phyloP scores from a whole-genome alignment of 2,329 filamentous ascomycete species.

The Metarhizium guizhouense region DNA sequence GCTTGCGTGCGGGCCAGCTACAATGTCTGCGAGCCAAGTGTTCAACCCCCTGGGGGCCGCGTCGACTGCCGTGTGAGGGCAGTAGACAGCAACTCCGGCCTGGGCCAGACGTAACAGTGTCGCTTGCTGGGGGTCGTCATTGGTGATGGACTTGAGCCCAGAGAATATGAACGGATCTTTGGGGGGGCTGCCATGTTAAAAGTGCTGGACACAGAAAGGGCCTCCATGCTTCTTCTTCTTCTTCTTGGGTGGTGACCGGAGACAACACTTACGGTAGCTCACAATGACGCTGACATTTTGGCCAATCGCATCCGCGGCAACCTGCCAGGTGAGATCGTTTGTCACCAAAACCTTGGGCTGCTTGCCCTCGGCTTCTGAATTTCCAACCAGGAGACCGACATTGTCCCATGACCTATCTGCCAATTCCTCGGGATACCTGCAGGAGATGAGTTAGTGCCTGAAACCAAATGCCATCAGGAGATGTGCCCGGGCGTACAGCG shows the following conservation, averaged over 20 bases:
- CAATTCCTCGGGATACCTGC: constrained; percentile 77
- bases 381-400: constrained; percentile 66
- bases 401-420: constrained; percentile 94
- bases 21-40: constrained; percentile 86
- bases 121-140: constrained; percentile 76
- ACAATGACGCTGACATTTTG: constrained; percentile 71
- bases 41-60: constrained; percentile 77
- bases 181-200: neutral
- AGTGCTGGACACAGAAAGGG: neutral
- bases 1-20: constrained; percentile 46
- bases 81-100: constrained; percentile 89
- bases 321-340: constrained; percentile 81
- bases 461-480: neutral
- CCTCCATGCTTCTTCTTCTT: too few relatives aligned
- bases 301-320: constrained; percentile 81
- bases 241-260: too few relatives aligned
- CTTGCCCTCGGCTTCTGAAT: constrained; percentile 24
- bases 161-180: constrained; percentile 94
- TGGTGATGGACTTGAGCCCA: constrained; percentile 79
- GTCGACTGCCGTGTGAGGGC: constrained; percentile 90
- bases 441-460: neutral
- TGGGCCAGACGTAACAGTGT: constrained; percentile 75
- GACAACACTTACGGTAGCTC: constrained; percentile 62
- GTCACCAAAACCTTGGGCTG: constrained; percentile 47
- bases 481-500: constrained; percentile 48